These are phyloP conservation scores for Phytophthora gonapodyides DNA, from an alignment of 352 stramenopile genomes.

Conservation along the genomic window DNA sequence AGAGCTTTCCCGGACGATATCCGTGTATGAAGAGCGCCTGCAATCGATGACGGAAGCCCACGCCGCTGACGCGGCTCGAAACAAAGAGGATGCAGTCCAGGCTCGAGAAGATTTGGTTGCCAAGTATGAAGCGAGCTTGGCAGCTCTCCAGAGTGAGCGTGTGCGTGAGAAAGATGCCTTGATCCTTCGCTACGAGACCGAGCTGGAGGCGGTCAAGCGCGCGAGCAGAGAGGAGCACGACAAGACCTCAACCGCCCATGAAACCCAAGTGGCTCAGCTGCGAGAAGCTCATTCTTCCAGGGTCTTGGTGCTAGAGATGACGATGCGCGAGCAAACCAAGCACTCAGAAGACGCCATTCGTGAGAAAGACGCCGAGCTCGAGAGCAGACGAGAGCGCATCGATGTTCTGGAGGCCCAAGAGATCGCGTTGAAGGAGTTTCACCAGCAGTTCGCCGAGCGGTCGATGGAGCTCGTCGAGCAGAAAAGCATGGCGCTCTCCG, in stretches of 20 bases:
- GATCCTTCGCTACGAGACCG: constrained; percentile 52
- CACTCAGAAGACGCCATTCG: constrained; percentile 29
- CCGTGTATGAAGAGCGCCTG: constrained; percentile 30
- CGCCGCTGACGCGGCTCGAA: constrained; percentile 17
- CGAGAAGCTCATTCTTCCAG: constrained; percentile 49
- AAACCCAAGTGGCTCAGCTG: constrained; percentile 41
- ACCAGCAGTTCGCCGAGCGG: constrained; percentile 22
- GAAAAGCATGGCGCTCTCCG: constrained; percentile 49
- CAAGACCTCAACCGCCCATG: constrained; percentile 28
- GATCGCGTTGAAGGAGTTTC: constrained; percentile 17
- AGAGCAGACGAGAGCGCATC: constrained; percentile 25
- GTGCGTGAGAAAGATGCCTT: constrained; percentile 27
- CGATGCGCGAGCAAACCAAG: constrained; percentile 49
- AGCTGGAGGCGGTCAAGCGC: constrained; percentile 47
- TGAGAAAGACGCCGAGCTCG: constrained; percentile 30
- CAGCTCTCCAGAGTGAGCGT: constrained; percentile 28
- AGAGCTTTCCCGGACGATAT: constrained; percentile 34
- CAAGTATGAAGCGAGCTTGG: constrained; percentile 35
- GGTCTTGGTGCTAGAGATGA: constrained; percentile 49
- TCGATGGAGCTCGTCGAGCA: constrained; percentile 32
- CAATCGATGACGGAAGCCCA: constrained; percentile 15
- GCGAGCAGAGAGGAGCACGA: constrained; percentile 45
- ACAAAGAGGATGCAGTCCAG: constrained; percentile 18
- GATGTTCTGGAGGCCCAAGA: constrained; percentile 30
- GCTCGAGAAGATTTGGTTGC: constrained; percentile 24